Evolutionary conservation across 495 filamentous ascomycete genomes (phyloP).

Genomic region (Chaetomium cochliodes): DNA sequence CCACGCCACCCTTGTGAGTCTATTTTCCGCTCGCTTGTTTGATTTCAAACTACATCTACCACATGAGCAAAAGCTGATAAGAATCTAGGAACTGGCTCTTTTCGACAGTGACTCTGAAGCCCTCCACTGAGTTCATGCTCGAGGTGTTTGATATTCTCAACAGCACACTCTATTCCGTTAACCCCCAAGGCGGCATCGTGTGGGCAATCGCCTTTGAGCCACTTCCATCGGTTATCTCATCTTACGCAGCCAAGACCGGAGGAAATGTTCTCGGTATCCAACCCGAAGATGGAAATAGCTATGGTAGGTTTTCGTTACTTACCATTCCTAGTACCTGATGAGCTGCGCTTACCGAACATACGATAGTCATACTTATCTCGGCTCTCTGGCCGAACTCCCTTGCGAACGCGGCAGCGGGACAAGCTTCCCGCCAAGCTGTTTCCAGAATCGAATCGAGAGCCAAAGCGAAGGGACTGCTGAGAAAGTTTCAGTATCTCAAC

Average conservation of each 20-base stretch:
- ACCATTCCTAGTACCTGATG: neutral
- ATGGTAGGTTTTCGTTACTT: neutral
- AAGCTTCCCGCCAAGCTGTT: neutral
- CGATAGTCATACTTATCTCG: neutral
- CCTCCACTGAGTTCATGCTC: slow-evolving; percentile 22
- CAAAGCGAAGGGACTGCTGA: slow-evolving; percentile 13
- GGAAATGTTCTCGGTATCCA: slow-evolving; percentile 44
- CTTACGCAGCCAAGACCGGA: slow-evolving; percentile 34
- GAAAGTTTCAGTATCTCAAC: slow-evolving; percentile 36
- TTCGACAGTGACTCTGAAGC: slow-evolving; percentile 1
- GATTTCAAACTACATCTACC: neutral
- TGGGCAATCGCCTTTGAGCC: slow-evolving; percentile 46
- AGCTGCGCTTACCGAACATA: neutral
- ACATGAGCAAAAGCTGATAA: neutral
- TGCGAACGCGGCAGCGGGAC: neutral
- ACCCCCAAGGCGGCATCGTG: slow-evolving; percentile 21
- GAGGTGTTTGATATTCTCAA: slow-evolving; percentile 24
- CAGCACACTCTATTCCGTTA: slow-evolving; percentile 12
- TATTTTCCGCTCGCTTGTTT: neutral
- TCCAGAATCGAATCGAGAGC: slow-evolving; percentile 14
- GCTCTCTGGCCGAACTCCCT: neutral
- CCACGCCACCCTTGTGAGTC: slow-evolving; percentile 10
- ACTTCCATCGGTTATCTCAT: slow-evolving; percentile 42
- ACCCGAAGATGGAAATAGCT: neutral
- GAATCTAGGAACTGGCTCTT: slow-evolving; percentile 11